Evolutionary conservation across 2,329 filamentous ascomycete species (phyloP), one percentile per base, ranked within the genome.

Genomic region (Botrytis hyacinthi): DNA sequence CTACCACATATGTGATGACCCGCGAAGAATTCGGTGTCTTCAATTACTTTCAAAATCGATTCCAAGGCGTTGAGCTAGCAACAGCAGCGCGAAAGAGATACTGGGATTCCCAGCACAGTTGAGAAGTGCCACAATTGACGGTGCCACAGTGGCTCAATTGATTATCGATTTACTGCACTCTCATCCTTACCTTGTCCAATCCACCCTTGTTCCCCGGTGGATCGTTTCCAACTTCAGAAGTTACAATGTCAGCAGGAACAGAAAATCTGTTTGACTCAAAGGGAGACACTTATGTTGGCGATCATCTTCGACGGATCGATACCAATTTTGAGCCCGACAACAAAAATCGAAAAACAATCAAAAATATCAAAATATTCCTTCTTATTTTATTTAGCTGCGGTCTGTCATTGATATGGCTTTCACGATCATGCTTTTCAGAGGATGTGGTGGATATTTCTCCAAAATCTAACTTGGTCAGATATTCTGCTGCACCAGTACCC

Each of bases 1-100:
- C 92, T 1, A 83, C 87, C 69, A 85, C 85, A n/a, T 97, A 95
- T 82, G 82, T 96, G 76, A 90, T 97, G 84, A 89, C 85, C 48
- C 85, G 87, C 75, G 90, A 93, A 82, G 93, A 97, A 83, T 97
- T 96, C 79, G 89, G 92, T 72, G 87, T 97, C 74, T 94, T 97
- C 88, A 97, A 96, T 84, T 95, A 91, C 82, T 95, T 92, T 82
- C 91, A 92, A 75, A 83, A 87, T 75, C 88, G 91, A 16, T 94
- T 92, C 80, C 81, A 84, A 44, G 87, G 88, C 74, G 81, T 87
- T 76, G 80, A 83, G 76, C 78, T 83, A n/a, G 85, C 85, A 59
- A 79, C 83, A n/a, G 82, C 81, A 54, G 87, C 87, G 29, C 83
- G 84, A 75, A 84, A 81, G 77, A 82, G 86, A 74, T 89, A 86